Evolutionary conservation across 2,329 filamentous ascomycete species (phyloP).

Genomic region (Boeremia lycopersici): DNA sequence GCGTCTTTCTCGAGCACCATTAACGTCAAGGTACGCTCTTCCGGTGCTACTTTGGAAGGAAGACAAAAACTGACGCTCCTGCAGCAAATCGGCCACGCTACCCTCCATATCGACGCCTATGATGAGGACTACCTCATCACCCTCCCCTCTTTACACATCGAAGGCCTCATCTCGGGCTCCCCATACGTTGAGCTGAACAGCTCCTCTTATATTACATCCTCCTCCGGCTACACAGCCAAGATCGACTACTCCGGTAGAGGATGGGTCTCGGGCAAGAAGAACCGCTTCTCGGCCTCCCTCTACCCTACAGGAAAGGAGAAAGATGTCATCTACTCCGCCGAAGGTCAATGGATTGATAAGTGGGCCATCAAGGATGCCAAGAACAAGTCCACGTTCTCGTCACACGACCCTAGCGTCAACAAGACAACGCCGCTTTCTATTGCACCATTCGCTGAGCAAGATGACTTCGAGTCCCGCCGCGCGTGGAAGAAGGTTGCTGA

Average conservation of each 20-base stretch:
- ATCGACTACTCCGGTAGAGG: constrained; percentile 94
- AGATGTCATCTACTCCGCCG: constrained; percentile 77
- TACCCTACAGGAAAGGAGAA: constrained; percentile 74
- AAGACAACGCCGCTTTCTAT: constrained; percentile 71
- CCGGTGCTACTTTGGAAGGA: neutral
- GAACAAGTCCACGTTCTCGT: constrained; percentile 51
- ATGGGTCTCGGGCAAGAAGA: constrained; percentile 96
- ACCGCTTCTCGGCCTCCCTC: constrained; percentile 78
- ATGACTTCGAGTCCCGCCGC: constrained; percentile 83
- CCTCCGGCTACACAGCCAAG: constrained; percentile 83
- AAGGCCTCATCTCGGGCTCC: constrained; percentile 83
- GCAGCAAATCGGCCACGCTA: constrained; percentile 82
- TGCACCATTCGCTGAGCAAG: constrained; percentile 76
- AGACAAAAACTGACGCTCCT: neutral
- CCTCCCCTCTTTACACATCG: constrained; percentile 88
- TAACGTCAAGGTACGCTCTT: constrained; percentile 69
- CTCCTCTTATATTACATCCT: constrained; percentile 82
- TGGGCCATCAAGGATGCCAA: constrained; percentile 78
- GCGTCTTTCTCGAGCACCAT: constrained; percentile 94
- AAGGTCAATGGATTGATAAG: constrained; percentile 87
- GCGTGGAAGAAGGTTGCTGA: constrained; percentile 87
- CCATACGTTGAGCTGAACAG: constrained; percentile 93
- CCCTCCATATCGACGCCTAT: constrained; percentile 72
- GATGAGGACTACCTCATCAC: constrained; percentile 87
- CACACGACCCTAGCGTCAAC: constrained; percentile 54